Evolutionary conservation across 164 flowering plant genomes (phyloP), one percentile per base, ranked within the genome.

Genomic region (Litsea cubeba): DNA sequence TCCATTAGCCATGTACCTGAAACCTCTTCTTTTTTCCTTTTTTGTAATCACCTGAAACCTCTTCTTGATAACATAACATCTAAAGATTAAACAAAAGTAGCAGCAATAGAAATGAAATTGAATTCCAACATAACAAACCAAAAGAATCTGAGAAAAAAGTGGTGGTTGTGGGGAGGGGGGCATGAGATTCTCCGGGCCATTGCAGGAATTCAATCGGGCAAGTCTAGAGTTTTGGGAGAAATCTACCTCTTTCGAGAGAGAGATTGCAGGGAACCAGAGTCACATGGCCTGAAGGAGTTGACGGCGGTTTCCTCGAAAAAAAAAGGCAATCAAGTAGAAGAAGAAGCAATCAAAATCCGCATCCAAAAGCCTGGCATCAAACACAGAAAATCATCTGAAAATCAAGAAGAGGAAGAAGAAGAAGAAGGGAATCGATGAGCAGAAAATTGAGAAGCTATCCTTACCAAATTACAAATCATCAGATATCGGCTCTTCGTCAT

Each of bases 71-170:
- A 3, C 32, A 95, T 93, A 15, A 95, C 97, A 89, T 95, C 99
- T 76, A 95, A 84, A 62, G 99, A 98, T 77, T 98, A 95, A 68
- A 93, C 99, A 82, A 95, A 95, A 1, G 99, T 90, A 24, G 99
- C 99, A 51, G 98, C 98, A 71, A 92, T 84, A 60, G 82, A 12
- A 62, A 60, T 8, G 15, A 32, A 60, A 30, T 30, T 8, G 30
- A 46, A 72, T 30, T 62, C 57, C 5, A 22, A 14, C 14, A 28
- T 2, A 28, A 25, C 11, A 12, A 14, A 7, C 5, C 35, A 65
- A 57, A 18, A 12, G 24, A 60, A 12, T 5, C 67, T 17, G 51
- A 57, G 49, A 65, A 20, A 30, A 5, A 49, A 14, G 7, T 68
- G 46, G 87, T 77, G 71, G 83, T 87, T 70, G 68, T 85, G 64